Conservation (phyloP, 495 filamentous ascomycete genomes). For the Xylaria flabelliformis region DNA sequence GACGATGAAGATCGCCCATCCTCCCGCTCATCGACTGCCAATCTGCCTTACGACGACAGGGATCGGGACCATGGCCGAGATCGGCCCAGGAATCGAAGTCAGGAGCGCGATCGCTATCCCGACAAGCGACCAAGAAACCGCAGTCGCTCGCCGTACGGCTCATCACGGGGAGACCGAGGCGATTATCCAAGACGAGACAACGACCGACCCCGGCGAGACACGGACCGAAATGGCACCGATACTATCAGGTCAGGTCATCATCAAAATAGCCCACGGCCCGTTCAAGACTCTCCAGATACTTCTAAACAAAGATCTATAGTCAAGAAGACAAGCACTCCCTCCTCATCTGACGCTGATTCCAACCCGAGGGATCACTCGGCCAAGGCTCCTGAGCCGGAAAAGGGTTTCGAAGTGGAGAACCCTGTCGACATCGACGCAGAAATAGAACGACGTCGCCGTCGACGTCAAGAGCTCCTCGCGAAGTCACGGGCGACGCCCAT, state of each 20-base stretch:
- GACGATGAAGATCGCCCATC: conserved; percentile 71
- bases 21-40: conserved; percentile 53
- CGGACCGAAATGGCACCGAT: conserved; percentile 30
- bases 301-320: conserved; percentile 38
- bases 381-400: conserved; percentile 39
- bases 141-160: conserved; percentile 67
- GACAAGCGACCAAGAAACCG: conserved; percentile 71
- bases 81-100: conserved; percentile 36
- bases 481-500: conserved; percentile 79
- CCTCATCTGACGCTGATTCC: conserved; percentile 72
- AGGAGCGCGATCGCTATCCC: conserved; percentile 47
- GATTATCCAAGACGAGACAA: conserved; percentile 38
- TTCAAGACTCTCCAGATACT: conserved; percentile 35
- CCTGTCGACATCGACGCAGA: conserved; percentile 77
- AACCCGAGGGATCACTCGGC: conserved; percentile 47
- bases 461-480: conserved; percentile 86
- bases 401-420: conserved; percentile 55
- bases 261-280: conserved; percentile 28
- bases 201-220: conserved; percentile 32
- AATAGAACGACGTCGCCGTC: conserved; percentile 84
- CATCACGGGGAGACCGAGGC: conserved; percentile 46
- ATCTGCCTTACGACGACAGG: conserved; percentile 60
- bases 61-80: conserved; percentile 43
- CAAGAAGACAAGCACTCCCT: conserved; percentile 51
- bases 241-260: conserved; percentile 35